Base-by-base conservation (phyloP, 495 filamentous ascomycete genomes). In the Hypomontagnella monticulosa region DNA sequence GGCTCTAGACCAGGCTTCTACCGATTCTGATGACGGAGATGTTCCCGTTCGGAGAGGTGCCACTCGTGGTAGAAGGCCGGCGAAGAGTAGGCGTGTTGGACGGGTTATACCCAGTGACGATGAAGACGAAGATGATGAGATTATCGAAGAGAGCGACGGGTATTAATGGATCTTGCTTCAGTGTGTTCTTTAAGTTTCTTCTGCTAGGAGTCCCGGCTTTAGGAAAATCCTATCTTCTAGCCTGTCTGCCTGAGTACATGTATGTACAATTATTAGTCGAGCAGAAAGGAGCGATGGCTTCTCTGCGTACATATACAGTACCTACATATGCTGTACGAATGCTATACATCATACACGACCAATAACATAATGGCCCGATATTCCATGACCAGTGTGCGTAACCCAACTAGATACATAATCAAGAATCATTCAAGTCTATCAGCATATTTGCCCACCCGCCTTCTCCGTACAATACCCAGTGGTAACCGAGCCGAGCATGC, bases 81-180 rank as follows among this genome's bases (percentile, higher is more conserved):
- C n/a, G 51, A 60, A 48, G 16, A 32, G 9, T 0, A 51, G 38
- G 30, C 30, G 36, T 14, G 52, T 44, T 27, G 57, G 40, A 40
- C 34, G 23, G 10, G 55, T 44, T 46, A 14, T 60, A 1, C 49
- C 50, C 14, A 36, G 48, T 4, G 66, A 73, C 4, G 59, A 72
- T 43, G 70, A 71, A 8, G 70, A 75, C 7, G 70, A 75, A 6
- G 67, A 63, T 1, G 67, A 70, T 41, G 67, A 65, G 4, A 40
- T 67, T 20, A 19, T 67, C 6, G 57, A 61, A 33, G 64, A 62
- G 34, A 67, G 57, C 34, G 59, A 55, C 43, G 53, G 41, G 48
- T 62, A 58, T 33, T 63, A 49, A 63, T 52, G 27, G 48, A 56
- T 53, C 15, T 27, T n/a, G n/a, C n/a, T n/a, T 50, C 54, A 49